These are phyloP conservation scores for Candida tammaniensis DNA, from an alignment of 805 yeast genomes.

Conservation along the genomic window DNA sequence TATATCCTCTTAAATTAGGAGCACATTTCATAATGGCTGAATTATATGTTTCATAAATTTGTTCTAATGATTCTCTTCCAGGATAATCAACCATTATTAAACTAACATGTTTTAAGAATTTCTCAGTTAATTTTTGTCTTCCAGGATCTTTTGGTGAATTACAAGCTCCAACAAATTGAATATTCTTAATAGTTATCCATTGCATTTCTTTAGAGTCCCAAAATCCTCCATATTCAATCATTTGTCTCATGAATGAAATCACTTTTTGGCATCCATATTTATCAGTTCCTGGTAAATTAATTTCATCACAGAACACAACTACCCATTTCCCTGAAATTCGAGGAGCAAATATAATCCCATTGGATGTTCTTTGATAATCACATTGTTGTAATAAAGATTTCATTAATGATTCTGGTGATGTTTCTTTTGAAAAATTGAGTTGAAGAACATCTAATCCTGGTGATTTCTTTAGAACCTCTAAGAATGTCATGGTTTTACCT, in stretches of 20 bases:
- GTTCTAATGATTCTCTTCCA: constrained; percentile 52
- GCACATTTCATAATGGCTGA: constrained; percentile 54
- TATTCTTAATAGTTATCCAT: constrained; percentile 64
- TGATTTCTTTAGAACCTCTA: constrained; percentile 61
- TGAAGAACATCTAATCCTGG: constrained; percentile 59
- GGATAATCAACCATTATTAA: constrained; percentile 82
- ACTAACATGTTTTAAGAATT: constrained; percentile 67
- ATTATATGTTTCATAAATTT: constrained; percentile 64
- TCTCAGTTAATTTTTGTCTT: constrained; percentile 49
- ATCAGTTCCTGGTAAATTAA: constrained; percentile 76
- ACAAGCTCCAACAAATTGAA: constrained; percentile 94
- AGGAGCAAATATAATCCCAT: constrained; percentile 59
- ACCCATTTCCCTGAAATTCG: constrained; percentile 61
- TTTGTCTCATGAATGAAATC: constrained; percentile 68
- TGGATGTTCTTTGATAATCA: constrained; percentile 48
- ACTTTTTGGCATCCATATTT: constrained; percentile 70
- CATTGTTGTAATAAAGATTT: constrained; percentile 73
- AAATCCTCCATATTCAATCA: constrained; percentile 73
- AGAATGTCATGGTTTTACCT: constrained; percentile 90
- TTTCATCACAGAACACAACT: constrained; percentile 88
- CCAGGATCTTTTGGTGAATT: constrained; percentile 86
- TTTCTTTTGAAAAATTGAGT: constrained; percentile 80
- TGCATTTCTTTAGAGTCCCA: constrained; percentile 59
- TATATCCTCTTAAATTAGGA: constrained; percentile 59
- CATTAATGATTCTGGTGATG: constrained; percentile 59